A percentile compares a stretch with the other conserved stretches of the same genome.
Conservation (phyloP, 129 eudicot species). For the Pseudognaphalium luteoalbum region DNA sequence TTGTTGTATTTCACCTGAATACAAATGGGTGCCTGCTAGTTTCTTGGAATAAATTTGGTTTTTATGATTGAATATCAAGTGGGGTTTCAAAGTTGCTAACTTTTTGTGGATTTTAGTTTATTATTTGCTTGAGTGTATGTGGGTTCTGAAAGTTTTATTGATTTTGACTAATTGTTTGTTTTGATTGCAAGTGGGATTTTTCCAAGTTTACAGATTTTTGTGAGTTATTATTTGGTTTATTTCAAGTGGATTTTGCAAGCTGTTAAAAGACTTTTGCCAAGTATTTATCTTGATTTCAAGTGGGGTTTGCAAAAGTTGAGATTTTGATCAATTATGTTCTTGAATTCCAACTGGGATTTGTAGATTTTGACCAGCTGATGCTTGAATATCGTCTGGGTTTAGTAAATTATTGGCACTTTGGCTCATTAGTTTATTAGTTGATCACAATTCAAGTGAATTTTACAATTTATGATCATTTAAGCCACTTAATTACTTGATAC, state of each 20-base stretch:
- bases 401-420: conserved; percentile 10
- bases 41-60: neutral
- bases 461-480: conserved; percentile 5
- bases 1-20: conserved; percentile 4
- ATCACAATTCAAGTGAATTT: conserved; percentile 1
- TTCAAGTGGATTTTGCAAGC: conserved; percentile 6
- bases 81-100: neutral
- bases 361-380: neutral
- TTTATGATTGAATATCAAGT: conserved; percentile 15
- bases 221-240: neutral
- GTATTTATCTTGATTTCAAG: neutral
- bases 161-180: neutral
- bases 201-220: neutral
- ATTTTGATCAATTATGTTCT: neutral
- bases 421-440: neutral
- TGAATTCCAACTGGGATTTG: conserved; percentile 10
- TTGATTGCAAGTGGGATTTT: neutral
- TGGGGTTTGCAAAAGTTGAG: neutral
- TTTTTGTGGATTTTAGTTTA: neutral
- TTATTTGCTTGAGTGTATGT: neutral
- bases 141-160: neutral
- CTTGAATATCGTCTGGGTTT: conserved; percentile 1
- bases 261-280: neutral
- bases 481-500: neutral
- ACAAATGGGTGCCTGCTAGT: neutral